Conservation (phyloP, 225 moss, liverwort and hornwort species). For the Physcomitrellopsis africana region DNA sequence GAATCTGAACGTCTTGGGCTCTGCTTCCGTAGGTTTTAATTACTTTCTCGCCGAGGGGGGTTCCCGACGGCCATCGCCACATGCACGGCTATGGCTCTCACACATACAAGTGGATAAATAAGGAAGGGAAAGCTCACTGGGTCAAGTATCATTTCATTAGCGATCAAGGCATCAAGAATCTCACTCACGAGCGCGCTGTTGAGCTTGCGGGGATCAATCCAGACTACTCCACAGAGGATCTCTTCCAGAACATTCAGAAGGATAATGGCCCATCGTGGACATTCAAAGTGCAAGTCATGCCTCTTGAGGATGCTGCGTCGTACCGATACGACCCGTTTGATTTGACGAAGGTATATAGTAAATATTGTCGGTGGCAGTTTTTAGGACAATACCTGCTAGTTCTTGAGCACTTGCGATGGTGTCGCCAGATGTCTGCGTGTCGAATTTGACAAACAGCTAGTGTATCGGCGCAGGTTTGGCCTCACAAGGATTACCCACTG, state of each 20-base stretch:
- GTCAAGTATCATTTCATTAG: slow-evolving; percentile 61
- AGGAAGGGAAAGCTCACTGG: slow-evolving; percentile 67
- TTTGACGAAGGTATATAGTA: slow-evolving; percentile 56
- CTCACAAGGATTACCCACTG: slow-evolving; percentile 79
- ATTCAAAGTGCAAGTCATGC: slow-evolving; percentile 85
- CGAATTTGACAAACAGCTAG: neutral
- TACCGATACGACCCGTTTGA: slow-evolving; percentile 80
- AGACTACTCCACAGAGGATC: slow-evolving; percentile 74
- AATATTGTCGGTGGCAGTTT: neutral
- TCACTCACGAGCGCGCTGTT: slow-evolving; percentile 74
- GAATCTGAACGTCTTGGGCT: neutral
- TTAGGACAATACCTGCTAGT: neutral
- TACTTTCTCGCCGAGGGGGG: slow-evolving; percentile 81
- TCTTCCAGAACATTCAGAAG: slow-evolving; percentile 69
- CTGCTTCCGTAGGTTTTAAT: slow-evolving; percentile 59
- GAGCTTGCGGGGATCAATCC: slow-evolving; percentile 79
- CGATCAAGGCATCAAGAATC: slow-evolving; percentile 57
- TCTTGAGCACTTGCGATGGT: neutral
- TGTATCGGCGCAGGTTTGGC: slow-evolving; percentile 57
- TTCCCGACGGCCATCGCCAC: slow-evolving; percentile 79
- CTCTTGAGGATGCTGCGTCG: slow-evolving; percentile 61
- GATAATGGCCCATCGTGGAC: slow-evolving; percentile 85
- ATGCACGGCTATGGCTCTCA: slow-evolving; percentile 91
- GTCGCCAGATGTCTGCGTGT: neutral
- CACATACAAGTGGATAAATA: slow-evolving; percentile 85